Conservation (phyloP, 2,329 filamentous ascomycete genomes). For the Stachybotrys chartarum region DNA sequence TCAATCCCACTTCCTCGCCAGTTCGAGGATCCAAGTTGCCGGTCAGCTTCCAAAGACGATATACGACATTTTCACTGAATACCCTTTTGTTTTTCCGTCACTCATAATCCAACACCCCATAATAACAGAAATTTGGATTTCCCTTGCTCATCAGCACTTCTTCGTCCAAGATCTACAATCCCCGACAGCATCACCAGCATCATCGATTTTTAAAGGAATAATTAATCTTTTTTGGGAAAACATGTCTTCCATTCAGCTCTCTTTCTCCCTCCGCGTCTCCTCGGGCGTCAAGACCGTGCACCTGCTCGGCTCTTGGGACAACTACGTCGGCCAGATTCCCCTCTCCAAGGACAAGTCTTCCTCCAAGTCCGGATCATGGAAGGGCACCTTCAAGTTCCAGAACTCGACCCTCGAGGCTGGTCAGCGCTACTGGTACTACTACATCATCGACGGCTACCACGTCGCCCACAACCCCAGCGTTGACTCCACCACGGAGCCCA, state of each 20-base stretch:
- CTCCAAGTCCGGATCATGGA: constrained; percentile 86
- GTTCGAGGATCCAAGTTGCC: constrained; percentile 22
- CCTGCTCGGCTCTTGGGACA: constrained; percentile 96
- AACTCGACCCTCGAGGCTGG: constrained; percentile 78
- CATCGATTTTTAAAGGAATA: constrained; percentile 10
- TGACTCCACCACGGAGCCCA: constrained; percentile 85
- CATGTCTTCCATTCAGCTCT: constrained; percentile 90
- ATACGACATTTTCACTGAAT: constrained; percentile 11
- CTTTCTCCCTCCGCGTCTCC: constrained; percentile 93
- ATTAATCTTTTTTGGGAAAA: constrained; percentile 9
- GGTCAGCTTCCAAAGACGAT: constrained; percentile 31
- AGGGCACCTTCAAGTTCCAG: constrained; percentile 95
- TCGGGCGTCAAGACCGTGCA: constrained; percentile 96
- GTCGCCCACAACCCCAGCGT: constrained; percentile 93
- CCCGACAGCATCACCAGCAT: constrained; percentile 25
- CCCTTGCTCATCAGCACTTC: constrained; percentile 43
- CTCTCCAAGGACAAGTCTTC: constrained; percentile 80
- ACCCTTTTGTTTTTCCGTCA: constrained; percentile 15
- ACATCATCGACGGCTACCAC: constrained; percentile 99
- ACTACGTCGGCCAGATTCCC: constrained; percentile 89
- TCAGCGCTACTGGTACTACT: constrained; percentile 99
- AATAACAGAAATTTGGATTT: constrained; percentile 46
- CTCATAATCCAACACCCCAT: constrained; percentile 25
- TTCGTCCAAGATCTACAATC: constrained; percentile 11
- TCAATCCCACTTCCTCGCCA: constrained; percentile 4